A percentile compares a stretch with the other conserved stretches of the same genome.
These are phyloP conservation scores for Taxawa tesnikishii DNA, from an alignment of 2,329 filamentous ascomycete genomes.

Conservation along the genomic window DNA sequence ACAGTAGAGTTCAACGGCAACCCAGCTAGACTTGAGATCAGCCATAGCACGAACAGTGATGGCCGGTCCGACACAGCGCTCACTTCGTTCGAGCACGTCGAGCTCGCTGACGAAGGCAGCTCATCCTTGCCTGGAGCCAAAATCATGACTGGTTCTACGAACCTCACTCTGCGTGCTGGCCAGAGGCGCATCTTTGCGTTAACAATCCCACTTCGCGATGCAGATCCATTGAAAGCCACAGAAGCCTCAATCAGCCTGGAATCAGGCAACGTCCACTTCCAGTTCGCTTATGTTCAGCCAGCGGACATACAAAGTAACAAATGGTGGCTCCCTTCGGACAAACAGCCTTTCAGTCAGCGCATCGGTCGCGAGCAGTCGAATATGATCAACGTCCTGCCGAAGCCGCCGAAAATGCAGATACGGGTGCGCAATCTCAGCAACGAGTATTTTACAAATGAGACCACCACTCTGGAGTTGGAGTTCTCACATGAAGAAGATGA, in stretches of 20 bases:
- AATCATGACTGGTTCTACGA: constrained; percentile 42
- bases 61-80: too few relatives aligned
- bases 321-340: constrained; percentile 17
- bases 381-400: constrained; percentile 63
- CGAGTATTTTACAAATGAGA: constrained; percentile 79
- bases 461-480: constrained; percentile 54
- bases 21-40: neutral
- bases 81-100: neutral
- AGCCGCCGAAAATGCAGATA: constrained; percentile 85
- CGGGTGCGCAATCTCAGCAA: constrained; percentile 47
- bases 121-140: constrained; percentile 9
- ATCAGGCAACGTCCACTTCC: constrained; percentile 53
- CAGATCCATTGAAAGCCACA: constrained; percentile 60
- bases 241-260: constrained; percentile 52
- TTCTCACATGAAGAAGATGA: constrained; percentile 76
- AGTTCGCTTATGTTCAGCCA: constrained; percentile 43
- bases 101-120: neutral
- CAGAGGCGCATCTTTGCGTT: constrained; percentile 61
- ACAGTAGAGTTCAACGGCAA: neutral
- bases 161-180: constrained; percentile 55
- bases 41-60: too few relatives aligned
- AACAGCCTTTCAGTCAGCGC: constrained; percentile 21
- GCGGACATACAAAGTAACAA: constrained; percentile 1
- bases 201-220: constrained; percentile 62
- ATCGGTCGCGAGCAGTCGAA: constrained; percentile 37